phyloP scores from a whole-genome alignment of 2,329 filamentous ascomycete genomes.

The Falciphora oryzae region DNA sequence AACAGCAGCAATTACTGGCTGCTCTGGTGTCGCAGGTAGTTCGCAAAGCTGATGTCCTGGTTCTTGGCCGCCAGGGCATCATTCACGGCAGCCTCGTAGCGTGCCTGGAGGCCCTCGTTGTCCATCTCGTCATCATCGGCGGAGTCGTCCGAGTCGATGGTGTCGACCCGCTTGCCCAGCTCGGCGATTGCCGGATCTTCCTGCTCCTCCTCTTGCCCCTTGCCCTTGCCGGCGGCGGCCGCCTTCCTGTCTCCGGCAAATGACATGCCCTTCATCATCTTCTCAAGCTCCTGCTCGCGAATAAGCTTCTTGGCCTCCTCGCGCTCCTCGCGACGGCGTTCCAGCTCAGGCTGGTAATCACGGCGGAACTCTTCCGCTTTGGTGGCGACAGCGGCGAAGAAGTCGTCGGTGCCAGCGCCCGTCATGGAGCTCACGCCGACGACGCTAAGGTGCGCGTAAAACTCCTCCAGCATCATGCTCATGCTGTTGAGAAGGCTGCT shows the following conservation, averaged over 20 bases:
- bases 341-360: constrained; percentile 89
- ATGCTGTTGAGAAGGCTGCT: constrained; percentile 92
- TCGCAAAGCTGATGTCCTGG: constrained; percentile 56
- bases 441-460: constrained; percentile 89
- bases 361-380: constrained; percentile 84
- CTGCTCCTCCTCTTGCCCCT: constrained; percentile 40
- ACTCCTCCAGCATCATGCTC: constrained; percentile 95
- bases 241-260: constrained; percentile 29
- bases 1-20: constrained; percentile 6
- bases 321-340: constrained; percentile 67
- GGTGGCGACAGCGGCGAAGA: constrained; percentile 81
- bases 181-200: constrained; percentile 7
- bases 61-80: constrained; percentile 47
- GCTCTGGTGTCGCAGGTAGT: constrained; percentile 46
- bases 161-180: constrained; percentile 15
- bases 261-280: constrained; percentile 91
- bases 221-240: constrained; percentile 27
- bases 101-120: constrained; percentile 61
- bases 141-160: constrained; percentile 37
- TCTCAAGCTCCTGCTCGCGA: constrained; percentile 77
- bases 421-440: constrained; percentile 93
- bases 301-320: constrained; percentile 67
- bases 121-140: constrained; percentile 45
- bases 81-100: constrained; percentile 71
- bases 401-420: constrained; percentile 84